Evolutionary conservation across 305 asterid species (phyloP).

Genomic region (Solanum aculeatissimum): DNA sequence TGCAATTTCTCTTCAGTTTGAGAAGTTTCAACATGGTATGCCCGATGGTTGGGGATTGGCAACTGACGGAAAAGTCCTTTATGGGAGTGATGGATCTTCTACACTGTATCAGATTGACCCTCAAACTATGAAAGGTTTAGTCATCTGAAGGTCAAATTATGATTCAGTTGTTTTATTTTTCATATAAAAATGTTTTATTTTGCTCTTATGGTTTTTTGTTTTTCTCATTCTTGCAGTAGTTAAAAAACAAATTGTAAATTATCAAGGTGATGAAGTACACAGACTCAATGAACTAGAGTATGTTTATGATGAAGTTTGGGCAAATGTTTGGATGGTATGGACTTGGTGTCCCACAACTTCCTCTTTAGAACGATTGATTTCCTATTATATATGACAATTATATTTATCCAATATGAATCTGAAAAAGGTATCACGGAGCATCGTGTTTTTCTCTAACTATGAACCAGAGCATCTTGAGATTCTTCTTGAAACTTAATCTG

Average conservation of each 20-base stretch:
- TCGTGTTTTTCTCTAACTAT: neutral
- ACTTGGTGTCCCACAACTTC: neutral
- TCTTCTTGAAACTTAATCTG: neutral
- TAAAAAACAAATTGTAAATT: slow-evolving; percentile 42
- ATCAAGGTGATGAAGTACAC: slow-evolving; percentile 64
- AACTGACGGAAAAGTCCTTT: slow-evolving; percentile 57
- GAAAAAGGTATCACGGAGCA: neutral
- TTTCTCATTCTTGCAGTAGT: slow-evolving; percentile 32
- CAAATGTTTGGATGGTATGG: slow-evolving; percentile 76
- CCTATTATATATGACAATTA: neutral
- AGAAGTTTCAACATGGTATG: slow-evolving; percentile 51
- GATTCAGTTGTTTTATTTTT: neutral
- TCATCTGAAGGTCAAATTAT: slow-evolving; percentile 1
- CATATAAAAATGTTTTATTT: neutral
- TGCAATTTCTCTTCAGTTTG: slow-evolving; percentile 23
- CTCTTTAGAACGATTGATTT: neutral
- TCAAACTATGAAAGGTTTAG: slow-evolving; percentile 50
- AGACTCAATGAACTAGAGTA: slow-evolving; percentile 85
- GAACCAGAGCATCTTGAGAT: neutral
- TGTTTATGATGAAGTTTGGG: slow-evolving; percentile 88
- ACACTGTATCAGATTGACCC: slow-evolving; percentile 62
- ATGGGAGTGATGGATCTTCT: slow-evolving; percentile 87
- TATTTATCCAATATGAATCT: neutral
- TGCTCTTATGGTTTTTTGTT: neutral
- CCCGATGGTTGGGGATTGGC: slow-evolving; percentile 96